Conservation (phyloP, 495 filamentous ascomycete species). For the Sabuloglossum arenarium region DNA sequence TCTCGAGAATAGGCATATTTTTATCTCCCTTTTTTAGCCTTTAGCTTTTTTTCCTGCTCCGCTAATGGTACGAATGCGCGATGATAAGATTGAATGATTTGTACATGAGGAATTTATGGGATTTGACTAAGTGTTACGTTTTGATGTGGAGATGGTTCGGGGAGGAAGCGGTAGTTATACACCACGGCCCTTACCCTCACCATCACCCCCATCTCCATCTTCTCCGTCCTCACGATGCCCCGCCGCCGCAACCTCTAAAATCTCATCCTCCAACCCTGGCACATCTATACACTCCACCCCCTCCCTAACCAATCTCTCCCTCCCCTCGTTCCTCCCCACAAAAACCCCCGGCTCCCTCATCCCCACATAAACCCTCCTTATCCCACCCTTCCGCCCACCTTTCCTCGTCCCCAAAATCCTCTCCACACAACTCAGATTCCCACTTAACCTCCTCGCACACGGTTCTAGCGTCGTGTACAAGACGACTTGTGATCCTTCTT, state of each 20-base stretch:
- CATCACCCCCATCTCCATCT: not conserved
- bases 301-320: slow-evolving; percentile 41
- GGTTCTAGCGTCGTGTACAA: slow-evolving; percentile 94
- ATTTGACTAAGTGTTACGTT: no score
- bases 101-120: no score
- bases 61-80: no score
- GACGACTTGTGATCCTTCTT: slow-evolving; percentile 28
- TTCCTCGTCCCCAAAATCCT: slow-evolving; percentile 40
- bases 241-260: slow-evolving; percentile 56
- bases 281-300: slow-evolving; percentile 58
- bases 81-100: no score
- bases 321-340: slow-evolving; percentile 59
- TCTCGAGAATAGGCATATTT: no score
- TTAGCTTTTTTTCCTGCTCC: no score
- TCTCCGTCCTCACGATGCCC: slow-evolving; percentile 37
- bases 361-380: slow-evolving; percentile 70
- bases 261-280: slow-evolving; percentile 58
- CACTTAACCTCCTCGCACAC: slow-evolving; percentile 60
- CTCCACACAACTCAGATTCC: slow-evolving; percentile 65
- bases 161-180: no score
- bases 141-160: no score
- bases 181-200: no score
- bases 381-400: slow-evolving; percentile 22
- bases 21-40: no score
- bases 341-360: slow-evolving; percentile 80